Evolutionary conservation across 2,329 filamentous ascomycete genomes (phyloP).

Genomic region (Teratosphaeriaceae sp.): DNA sequence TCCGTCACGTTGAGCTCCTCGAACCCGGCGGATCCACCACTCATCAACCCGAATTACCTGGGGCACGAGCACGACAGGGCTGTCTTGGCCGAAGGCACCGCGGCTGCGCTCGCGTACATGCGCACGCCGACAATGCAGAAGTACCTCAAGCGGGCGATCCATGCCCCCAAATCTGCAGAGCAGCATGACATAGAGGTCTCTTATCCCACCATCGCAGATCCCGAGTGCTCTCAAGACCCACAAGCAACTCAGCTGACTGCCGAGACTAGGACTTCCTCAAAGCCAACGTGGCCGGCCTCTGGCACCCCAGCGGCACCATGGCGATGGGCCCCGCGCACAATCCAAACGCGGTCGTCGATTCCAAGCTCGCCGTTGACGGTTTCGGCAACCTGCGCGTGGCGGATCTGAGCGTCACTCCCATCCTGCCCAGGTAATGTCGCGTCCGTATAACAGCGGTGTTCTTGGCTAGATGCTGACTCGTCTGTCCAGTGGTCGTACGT

Average conservation of each 20-base stretch:
- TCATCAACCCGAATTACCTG: not conserved
- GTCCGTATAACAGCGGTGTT: not conserved
- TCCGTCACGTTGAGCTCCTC: not conserved
- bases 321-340: not conserved
- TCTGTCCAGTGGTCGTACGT: not conserved
- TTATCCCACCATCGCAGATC: not conserved
- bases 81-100: not conserved
- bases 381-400: constrained; percentile 34
- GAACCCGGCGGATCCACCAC: not conserved
- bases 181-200: not conserved
- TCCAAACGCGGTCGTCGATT: constrained; percentile 34
- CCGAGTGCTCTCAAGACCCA: too few relatives aligned
- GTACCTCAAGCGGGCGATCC: not conserved
- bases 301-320: not conserved
- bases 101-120: not conserved
- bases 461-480: not conserved
- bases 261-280: not conserved
- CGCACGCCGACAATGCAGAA: not conserved
- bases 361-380: constrained; percentile 32
- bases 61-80: not conserved
- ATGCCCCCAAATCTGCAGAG: not conserved
- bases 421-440: constrained; percentile 28
- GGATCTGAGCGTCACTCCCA: constrained; percentile 39
- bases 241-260: not conserved
- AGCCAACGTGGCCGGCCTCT: not conserved